Base-by-base conservation (phyloP, 108 stramenopile genomes). In the Skeletonema tropicum region DNA sequence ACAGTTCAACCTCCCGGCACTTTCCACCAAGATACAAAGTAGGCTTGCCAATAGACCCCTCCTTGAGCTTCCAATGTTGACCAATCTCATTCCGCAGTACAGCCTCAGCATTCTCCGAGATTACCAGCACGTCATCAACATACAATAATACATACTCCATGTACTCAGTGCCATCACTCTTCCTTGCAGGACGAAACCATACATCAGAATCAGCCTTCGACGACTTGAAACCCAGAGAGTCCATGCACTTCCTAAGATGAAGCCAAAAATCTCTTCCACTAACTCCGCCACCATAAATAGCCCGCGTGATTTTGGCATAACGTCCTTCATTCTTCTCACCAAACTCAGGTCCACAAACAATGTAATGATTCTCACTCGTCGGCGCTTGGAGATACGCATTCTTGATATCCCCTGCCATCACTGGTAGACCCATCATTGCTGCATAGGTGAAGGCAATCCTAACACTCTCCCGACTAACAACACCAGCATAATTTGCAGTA, bases 11-110 rank as follows among this genome's bases (percentile, higher is more conserved):
- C 55, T 76, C 49, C 10, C 70, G 45, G 0, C 86, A 29, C 59
- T 84, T 82, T 1, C 60, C 68, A 5, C 88, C 88, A 11, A 89
- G 71, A 46, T 89, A 85, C 6, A 79, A 64, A 2, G 69, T n/a
- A 10, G 86, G 88, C 2, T 32, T 35, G 6, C 84, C 85, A 48
- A 86, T 85, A 0, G 76, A 78, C 26, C 60, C 64, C 25, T 77
- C 70, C 57, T 86, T 86, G 15, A 86, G 7, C 7, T 63, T 48
- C 58, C 82, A 88, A 30, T 75, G 71, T 7, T 77, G 12, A 0
- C 71, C 82, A 38, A 88, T 79, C 60, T 85, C 83, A 0, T 85
- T 25, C 25, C 60, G 49, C 1, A 74, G 3, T 7, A 60, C 46
- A 1, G 14, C 3, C 58, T 63, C 76, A 21, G 42, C 32, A 39